Evolutionary conservation across 768 basidiomycete species (phyloP).

Genomic region (Leccinum aurantiacum): DNA sequence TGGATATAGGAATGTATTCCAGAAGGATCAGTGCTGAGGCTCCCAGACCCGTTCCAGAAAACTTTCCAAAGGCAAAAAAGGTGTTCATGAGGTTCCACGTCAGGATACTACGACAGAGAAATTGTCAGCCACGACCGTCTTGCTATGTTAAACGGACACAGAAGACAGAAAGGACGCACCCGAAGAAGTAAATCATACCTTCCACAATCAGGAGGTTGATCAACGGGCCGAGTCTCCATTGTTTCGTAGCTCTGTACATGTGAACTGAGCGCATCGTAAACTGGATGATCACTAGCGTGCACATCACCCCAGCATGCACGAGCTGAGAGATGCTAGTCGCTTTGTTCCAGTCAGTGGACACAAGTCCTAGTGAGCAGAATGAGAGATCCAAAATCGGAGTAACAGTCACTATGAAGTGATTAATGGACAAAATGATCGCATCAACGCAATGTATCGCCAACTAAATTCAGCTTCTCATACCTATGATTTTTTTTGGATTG

Average conservation of each 20-base stretch:
- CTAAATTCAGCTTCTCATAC: neutral
- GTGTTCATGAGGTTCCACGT: too few species aligned
- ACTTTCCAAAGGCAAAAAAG: too few species aligned
- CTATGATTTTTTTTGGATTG: too few species aligned
- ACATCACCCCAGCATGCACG: neutral
- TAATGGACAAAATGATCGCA: neutral
- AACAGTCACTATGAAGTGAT: neutral
- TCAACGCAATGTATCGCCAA: neutral
- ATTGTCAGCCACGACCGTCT: neutral
- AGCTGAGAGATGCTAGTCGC: neutral
- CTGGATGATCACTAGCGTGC: neutral
- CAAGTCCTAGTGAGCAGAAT: neutral
- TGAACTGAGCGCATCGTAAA: neutral
- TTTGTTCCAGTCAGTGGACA: neutral
- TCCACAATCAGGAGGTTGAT: neutral
- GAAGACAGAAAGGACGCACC: neutral
- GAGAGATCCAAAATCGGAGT: neutral
- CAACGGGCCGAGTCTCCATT: neutral
- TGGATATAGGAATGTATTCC: too few species aligned
- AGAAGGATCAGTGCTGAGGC: too few species aligned
- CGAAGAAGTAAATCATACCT: neutral
- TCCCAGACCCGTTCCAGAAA: too few species aligned
- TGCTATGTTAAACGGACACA: neutral
- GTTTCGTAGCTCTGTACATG: neutral
- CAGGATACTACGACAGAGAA: neutral